A percentile compares a stretch with the other conserved stretches of the same genome.
Evolutionary conservation across 176 grass and related monocot genomes (phyloP).

Genomic region (Lolium perenne): DNA sequence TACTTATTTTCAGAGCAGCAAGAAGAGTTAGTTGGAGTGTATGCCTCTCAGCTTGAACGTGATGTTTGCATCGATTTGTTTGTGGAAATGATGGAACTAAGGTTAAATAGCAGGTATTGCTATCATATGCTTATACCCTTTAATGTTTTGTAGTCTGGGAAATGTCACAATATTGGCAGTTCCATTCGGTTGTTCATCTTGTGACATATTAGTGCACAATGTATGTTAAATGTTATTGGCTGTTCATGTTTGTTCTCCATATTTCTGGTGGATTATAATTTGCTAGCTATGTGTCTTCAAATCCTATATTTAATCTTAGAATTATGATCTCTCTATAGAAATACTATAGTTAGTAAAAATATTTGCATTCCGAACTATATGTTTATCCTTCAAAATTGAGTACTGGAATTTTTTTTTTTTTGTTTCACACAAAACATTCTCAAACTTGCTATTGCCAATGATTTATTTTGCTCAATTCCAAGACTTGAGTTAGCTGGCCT

Average conservation of each 20-base stretch:
- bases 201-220: slow-evolving; percentile 26
- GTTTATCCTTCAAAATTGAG: not conserved
- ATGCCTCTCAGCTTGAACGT: slow-evolving; percentile 86
- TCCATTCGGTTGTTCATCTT: not conserved
- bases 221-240: not conserved
- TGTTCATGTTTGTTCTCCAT: slow-evolving; percentile 12
- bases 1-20: slow-evolving; percentile 92
- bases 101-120: slow-evolving; percentile 85
- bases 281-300: slow-evolving; percentile 4
- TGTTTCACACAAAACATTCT: slow-evolving; percentile 1
- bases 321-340: not conserved
- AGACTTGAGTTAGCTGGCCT: not conserved
- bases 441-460: slow-evolving; percentile 16
- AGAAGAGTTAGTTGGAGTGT: slow-evolving; percentile 94
- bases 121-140: slow-evolving; percentile 22
- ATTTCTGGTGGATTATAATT: slow-evolving; percentile 5
- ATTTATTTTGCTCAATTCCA: slow-evolving; percentile 6
- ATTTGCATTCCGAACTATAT: not conserved
- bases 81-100: slow-evolving; percentile 93
- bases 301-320: not conserved
- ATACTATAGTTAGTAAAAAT: not conserved
- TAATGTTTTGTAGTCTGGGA: not conserved
- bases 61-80: slow-evolving; percentile 91
- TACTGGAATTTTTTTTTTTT: not conserved
- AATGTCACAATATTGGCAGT: not conserved